These are phyloP conservation scores for Pyrenochaeta sp. DNA, from an alignment of 2,329 filamentous ascomycete species.

Conservation along the genomic window DNA sequence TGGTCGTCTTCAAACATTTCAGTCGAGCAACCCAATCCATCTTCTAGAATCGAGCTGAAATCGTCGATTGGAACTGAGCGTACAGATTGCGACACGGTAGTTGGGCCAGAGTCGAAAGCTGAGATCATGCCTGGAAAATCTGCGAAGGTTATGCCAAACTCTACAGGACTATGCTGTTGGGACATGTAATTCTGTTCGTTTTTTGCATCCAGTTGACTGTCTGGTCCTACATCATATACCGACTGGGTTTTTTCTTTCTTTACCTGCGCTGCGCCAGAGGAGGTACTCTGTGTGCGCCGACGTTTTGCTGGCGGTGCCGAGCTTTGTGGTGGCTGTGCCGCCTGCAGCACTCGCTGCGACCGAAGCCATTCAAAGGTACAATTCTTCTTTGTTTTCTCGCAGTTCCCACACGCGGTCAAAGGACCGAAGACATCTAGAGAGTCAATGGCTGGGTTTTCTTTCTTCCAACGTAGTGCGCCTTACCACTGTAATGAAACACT, in stretches of 20 bases:
- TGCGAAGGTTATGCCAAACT: conserved; percentile 37
- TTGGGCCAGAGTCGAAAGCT: conserved; percentile 15
- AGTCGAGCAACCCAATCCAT: conserved; percentile 3
- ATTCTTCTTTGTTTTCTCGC: conserved; percentile 54
- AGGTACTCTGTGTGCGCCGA: conserved; percentile 36
- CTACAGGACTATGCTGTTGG: conserved; percentile 12
- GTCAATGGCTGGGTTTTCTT: conserved; percentile 22
- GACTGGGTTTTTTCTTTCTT: conserved; percentile 4
- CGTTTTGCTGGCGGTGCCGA: conserved; percentile 36
- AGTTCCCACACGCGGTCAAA: conserved; percentile 52
- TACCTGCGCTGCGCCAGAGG: conserved; percentile 6
- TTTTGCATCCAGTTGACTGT: conserved; percentile 8
- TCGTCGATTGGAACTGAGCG: conserved; percentile 1
- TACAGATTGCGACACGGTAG: conserved; percentile 5
- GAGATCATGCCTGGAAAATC: conserved; percentile 36
- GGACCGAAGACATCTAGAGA: conserved; percentile 44
- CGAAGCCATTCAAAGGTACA: conserved; percentile 58
- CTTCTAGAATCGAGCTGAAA: not conserved
- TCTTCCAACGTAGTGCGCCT: conserved; percentile 13
- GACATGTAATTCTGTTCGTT: conserved; percentile 8
- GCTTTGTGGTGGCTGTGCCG: conserved; percentile 28
- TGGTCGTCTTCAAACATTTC: conserved; percentile 22
- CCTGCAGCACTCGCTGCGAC: conserved; percentile 43
- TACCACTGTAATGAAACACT: conserved; percentile 48
- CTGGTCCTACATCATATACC: not conserved